A percentile compares a stretch with the other conserved stretches of the same genome.
These are phyloP conservation scores for Scenedesmus sp. DNA, from an alignment of 163 green algal species.

Conservation along the genomic window DNA sequence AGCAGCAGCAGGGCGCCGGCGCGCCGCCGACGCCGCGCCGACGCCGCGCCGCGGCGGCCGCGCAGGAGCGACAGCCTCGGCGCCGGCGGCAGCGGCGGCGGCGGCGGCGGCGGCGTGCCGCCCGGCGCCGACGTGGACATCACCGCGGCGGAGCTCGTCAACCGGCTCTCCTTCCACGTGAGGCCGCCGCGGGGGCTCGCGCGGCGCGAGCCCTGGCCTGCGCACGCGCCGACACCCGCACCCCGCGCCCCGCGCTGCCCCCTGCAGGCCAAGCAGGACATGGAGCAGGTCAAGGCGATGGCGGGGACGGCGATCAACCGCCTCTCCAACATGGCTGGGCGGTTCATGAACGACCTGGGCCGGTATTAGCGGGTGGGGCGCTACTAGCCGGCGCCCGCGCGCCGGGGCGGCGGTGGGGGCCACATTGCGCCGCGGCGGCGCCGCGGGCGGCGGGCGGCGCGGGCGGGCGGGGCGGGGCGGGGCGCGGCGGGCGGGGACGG, in stretches of 20 bases:
- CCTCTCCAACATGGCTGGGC: slow-evolving; percentile 58
- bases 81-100: slow-evolving; percentile 21
- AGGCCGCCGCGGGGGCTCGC: slow-evolving; percentile 16
- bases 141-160: slow-evolving; percentile 82
- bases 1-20: too few species aligned
- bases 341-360: slow-evolving; percentile 46
- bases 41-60: too few species aligned
- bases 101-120: neutral
- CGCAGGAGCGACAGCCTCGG: slow-evolving; percentile 27
- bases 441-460: too few species aligned
- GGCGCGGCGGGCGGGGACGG: too few species aligned
- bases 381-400: too few species aligned
- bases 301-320: slow-evolving; percentile 71
- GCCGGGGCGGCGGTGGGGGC: too few species aligned
- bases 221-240: neutral
- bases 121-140: slow-evolving; percentile 70
- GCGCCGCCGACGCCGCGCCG: too few species aligned
- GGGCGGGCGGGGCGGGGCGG: too few species aligned
- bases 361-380: too few species aligned
- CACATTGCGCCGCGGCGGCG: too few species aligned
- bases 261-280: slow-evolving; percentile 69
- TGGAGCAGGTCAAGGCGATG: slow-evolving; percentile 71
- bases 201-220: neutral
- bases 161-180: slow-evolving; percentile 79
- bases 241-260: too few species aligned